Base-by-base conservation (phyloP, 2,329 filamentous ascomycete genomes). In the Hypoxylon sp. region DNA sequence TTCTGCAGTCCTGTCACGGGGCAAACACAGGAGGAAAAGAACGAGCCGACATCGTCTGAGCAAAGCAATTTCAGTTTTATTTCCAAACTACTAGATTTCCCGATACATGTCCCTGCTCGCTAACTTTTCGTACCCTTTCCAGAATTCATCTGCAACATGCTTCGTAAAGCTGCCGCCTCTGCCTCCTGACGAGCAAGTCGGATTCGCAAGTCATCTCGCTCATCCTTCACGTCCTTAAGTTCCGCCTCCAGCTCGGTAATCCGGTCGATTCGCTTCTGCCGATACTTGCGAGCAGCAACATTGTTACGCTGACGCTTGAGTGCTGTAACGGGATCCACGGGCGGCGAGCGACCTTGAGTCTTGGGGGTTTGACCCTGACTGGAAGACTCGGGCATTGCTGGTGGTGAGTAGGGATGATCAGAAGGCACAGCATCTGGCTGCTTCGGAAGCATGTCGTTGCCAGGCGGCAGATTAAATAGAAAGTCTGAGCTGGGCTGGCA, bases 261-360 rank as follows among this genome's bases (percentile, higher is more conserved):
- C 64, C 88, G 86, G 70, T 91, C 89, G 32, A 91, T 82, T 47
- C 88, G 86, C 74, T 89, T 90, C 74, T 91, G 89, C 24, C 89
- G 86, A 73, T 91, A 91, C 64, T 89, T 88, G 64, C 88, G 84
- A 28, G 89, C 89, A n/a, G 89, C 89, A 64, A 90, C 82, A 13
- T 89, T 91, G 75, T 92, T 91, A 64, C 86, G 84, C 64, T 86
- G 85, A 26, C 89, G 87, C 75, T 91, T 91, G 71, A 81, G 72
- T 17, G 75, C 72, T 4, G 74, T 75, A 11, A 75, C 72, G 1
- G 72, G 65, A 59, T 76, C 75, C 11, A 69, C 71, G 1, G 70
- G 67, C 5, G 74, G 68, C 26, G 71, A 72, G 11, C 70, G 71
- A 39, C 70, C 59, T 24, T 68, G 56, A 60, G 52, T 39, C 49